Base-by-base conservation (phyloP, 2,329 filamentous ascomycete species). In the Penicillium vulpinum region DNA sequence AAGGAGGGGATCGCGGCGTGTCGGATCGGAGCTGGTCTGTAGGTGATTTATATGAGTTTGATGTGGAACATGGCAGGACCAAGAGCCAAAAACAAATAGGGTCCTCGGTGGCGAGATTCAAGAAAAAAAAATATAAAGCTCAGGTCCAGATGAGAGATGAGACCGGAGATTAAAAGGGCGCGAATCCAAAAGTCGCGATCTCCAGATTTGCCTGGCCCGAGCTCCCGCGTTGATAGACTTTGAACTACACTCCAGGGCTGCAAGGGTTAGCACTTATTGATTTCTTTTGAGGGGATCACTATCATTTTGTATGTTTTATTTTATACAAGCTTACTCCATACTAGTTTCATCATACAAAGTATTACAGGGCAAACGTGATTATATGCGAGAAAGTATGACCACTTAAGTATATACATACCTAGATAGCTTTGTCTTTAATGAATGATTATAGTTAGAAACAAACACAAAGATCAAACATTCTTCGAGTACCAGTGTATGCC, bases 181-280 rank as follows among this genome's bases (percentile, higher is more conserved):
- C 60, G 62, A 63, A 63, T 62, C 53, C 61, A 60, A 68, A 70
- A 73, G 71, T 74, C 72, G 72, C 72, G 72, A 74, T 73, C 70
- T 71, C 67, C 70, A 67, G 64, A 62, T 66, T 65, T 45, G 60
- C 54, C 31, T 70, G 72, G 71, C 66, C 72, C 71, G 71, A 74
- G 72, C 73, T 74, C 66, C 62, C 54, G 53, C 51, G 56, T 46
- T 51, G 45, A 46, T 40, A 51, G 52, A 28, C 43, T 38, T 56
- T 40, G 26, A 48, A 21, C 26, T 56, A 47, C 35, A 40, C 22
- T 21, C n/a, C 22, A 46, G 35, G 22, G 13, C 22, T 21, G 22
- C 22, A 46, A 46, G 22, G 13, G n/a, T 24, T 28, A 39, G 21
- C 29, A 46, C 29, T 35, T 33, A 33, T 46, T 33, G 3, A 6